Evolutionary conservation across 1,284 basidiomycete species (phyloP).

Genomic region (Melampsora abietis-canadensis): DNA sequence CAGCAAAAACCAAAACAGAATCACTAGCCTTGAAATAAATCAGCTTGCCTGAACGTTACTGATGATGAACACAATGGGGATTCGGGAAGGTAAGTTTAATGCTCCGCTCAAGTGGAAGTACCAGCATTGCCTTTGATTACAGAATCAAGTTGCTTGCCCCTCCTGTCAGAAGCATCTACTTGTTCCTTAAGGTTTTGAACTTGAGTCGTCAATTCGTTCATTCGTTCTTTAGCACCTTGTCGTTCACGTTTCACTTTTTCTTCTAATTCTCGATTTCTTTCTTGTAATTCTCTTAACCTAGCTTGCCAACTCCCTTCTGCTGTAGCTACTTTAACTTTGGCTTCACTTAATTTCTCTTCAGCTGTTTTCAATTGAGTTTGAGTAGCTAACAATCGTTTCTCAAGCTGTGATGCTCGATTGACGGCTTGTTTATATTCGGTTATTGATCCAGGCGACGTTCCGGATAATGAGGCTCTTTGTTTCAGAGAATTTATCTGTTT

Average conservation of each 20-base stretch:
- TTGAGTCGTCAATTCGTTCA: constrained; percentile 55
- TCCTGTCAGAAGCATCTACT: constrained; percentile 15
- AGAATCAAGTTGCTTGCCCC: constrained; percentile 24
- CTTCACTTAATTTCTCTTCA: constrained; percentile 73
- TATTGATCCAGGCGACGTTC: constrained; percentile 55
- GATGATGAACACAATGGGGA: too few relatives aligned
- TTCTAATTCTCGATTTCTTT: constrained; percentile 74
- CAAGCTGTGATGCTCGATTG: constrained; percentile 72
- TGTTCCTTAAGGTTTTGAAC: constrained; percentile 28
- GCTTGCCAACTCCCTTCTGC: constrained; percentile 88
- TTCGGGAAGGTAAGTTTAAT: too few relatives aligned
- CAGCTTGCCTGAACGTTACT: too few relatives aligned
- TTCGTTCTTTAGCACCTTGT: constrained; percentile 84
- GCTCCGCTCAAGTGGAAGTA: too few relatives aligned
- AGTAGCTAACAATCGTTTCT: constrained; percentile 73
- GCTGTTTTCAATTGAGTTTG: constrained; percentile 75
- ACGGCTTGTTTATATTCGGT: constrained; percentile 66
- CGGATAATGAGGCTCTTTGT: constrained; percentile 53
- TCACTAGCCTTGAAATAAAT: too few relatives aligned
- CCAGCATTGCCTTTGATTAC: not conserved
- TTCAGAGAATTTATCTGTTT: constrained; percentile 68
- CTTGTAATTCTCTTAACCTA: constrained; percentile 84
- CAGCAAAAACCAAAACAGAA: too few relatives aligned
- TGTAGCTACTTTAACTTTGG: constrained; percentile 66
- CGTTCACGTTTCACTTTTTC: constrained; percentile 92